Evolutionary conservation across 2,329 filamentous ascomycete species (phyloP).

Genomic region (Bipolaris bicolor): DNA sequence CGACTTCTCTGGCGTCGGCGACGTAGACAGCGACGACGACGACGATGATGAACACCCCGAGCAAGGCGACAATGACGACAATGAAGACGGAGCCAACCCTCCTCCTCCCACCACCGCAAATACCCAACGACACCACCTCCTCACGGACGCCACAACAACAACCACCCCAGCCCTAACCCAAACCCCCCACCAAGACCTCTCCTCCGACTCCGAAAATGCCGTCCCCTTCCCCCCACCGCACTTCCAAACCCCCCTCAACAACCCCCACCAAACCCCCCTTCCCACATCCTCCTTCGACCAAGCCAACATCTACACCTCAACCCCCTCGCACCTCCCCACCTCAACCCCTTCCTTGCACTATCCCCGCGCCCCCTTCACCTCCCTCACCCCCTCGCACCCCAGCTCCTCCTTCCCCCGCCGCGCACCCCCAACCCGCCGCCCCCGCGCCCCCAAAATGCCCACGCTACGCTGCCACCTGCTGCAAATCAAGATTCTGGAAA

Average conservation of each 20-base stretch:
- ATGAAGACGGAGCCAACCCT: slow-evolving; percentile 23
- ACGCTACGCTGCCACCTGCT: slow-evolving; percentile 87
- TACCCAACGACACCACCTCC: neutral
- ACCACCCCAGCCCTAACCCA: neutral
- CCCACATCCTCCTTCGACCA: slow-evolving; percentile 2
- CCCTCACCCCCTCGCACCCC: slow-evolving; percentile 20
- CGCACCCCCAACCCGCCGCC: neutral
- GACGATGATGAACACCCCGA: slow-evolving; percentile 24
- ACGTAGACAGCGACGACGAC: slow-evolving; percentile 31
- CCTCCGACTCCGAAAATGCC: slow-evolving; percentile 29
- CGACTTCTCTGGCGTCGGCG: slow-evolving; percentile 68
- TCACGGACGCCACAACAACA: neutral
- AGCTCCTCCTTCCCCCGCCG: neutral
- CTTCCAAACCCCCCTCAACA: slow-evolving; percentile 13
- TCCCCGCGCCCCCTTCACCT: slow-evolving; percentile 28
- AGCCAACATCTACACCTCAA: slow-evolving; percentile 4
- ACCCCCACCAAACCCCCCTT: neutral
- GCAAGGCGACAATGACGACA: slow-evolving; percentile 27
- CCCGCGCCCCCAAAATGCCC: slow-evolving; percentile 66
- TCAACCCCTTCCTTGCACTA: slow-evolving; percentile 19
- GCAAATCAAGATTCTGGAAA: slow-evolving; percentile 89
- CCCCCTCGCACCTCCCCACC: slow-evolving; percentile 12
- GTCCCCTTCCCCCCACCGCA: slow-evolving; percentile 13
- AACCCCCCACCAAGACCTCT: slow-evolving; percentile 8
- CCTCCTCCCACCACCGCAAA: neutral